Percentiles rank a stretch among this genome's conserved stretches.
These are phyloP conservation scores for Mortierella sp. DNA, from an alignment of 371 early-diverging fungal species.

Conservation along the genomic window DNA sequence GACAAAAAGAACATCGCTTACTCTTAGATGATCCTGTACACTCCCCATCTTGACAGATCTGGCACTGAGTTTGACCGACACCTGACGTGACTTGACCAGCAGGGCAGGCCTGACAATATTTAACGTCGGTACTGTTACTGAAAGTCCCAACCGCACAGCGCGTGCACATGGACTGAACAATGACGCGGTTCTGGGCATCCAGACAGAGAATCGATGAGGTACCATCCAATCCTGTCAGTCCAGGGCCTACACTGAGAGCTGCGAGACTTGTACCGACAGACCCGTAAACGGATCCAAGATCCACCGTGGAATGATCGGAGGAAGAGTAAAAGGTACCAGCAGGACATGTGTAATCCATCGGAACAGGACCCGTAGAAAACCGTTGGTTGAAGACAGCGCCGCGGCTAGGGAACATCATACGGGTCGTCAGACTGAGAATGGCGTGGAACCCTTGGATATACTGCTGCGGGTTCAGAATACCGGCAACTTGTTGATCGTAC, in stretches of 20 bases:
- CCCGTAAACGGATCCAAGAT: background rate
- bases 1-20: background rate
- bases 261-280: background rate
- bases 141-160: conserved; percentile 51
- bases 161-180: conserved; percentile 53
- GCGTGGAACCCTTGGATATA: conserved; percentile 50
- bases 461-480: conserved; percentile 41
- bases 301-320: background rate
- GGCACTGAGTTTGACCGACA: conserved; percentile 31
- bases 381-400: conserved; percentile 30
- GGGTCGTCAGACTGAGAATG: conserved; percentile 40
- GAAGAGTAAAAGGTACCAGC: conserved; percentile 49
- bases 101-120: conserved; percentile 27
- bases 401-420: conserved; percentile 51
- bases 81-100: conserved; percentile 33
- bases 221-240: background rate
- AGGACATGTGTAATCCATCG: conserved; percentile 32
- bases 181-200: conserved; percentile 42
- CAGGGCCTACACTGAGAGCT: background rate
- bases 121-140: conserved; percentile 45
- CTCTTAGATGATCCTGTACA: conserved; percentile 23
- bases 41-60: conserved; percentile 20
- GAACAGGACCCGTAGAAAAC: conserved; percentile 31
- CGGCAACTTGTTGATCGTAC: conserved; percentile 27
- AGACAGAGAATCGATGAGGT: conserved; percentile 58